Conservation (phyloP, 2,329 filamentous ascomycete genomes). For the Alternaria sp. region DNA sequence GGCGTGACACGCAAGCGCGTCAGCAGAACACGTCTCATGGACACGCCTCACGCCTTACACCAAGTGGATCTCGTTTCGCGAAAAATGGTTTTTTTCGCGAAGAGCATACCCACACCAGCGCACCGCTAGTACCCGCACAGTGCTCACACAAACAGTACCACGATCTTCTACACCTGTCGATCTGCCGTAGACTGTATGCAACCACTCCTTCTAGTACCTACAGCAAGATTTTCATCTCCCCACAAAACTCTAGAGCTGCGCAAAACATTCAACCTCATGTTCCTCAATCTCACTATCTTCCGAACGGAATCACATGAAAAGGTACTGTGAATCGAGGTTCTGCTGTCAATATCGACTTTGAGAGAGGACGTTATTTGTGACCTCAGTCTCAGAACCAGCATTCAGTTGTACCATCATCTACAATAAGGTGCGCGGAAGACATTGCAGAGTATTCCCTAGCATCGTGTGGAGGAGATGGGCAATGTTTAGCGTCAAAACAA, state of each 20-base stretch:
- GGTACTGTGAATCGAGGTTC: background rate
- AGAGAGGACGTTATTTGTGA: background rate
- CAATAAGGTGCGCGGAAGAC: background rate
- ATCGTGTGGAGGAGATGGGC: constrained; percentile 10
- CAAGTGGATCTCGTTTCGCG: constrained; percentile 11
- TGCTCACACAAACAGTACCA: constrained; percentile 8
- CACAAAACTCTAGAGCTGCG: background rate
- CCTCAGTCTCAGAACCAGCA: background rate
- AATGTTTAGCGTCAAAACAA: background rate
- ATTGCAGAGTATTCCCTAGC: constrained; percentile 4
- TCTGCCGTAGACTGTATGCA: constrained; percentile 8
- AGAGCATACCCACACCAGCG: constrained; percentile 3
- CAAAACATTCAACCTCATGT: background rate
- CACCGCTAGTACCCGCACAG: constrained; percentile 13
- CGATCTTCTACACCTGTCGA: constrained; percentile 8
- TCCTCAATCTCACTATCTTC: background rate
- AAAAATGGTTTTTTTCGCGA: constrained; percentile 5
- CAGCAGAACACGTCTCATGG: background rate
- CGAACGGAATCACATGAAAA: background rate
- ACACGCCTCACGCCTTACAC: constrained; percentile 2
- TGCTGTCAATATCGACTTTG: background rate
- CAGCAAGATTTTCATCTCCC: background rate
- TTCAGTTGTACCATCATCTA: background rate
- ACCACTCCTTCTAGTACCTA: constrained; percentile 1
- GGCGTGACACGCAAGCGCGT: constrained; percentile 10